These are phyloP conservation scores for Hansenula anomala DNA, from an alignment of 1,139 yeast species.

Conservation along the genomic window DNA sequence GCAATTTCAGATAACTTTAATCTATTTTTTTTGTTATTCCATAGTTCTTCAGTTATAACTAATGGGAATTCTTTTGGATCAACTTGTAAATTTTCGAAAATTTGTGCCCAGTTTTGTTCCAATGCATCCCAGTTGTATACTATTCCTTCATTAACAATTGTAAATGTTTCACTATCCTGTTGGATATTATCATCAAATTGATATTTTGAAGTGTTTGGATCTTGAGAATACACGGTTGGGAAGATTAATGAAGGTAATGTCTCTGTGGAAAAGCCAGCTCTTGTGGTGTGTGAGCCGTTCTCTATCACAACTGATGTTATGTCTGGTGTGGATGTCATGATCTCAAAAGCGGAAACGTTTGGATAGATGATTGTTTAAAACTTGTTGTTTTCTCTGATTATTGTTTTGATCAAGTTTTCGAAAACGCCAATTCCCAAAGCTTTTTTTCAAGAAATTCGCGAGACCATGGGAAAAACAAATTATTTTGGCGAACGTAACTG, in stretches of 20 bases:
- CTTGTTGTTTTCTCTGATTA: too few relatives aligned
- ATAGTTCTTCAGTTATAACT: slow-evolving; percentile 59
- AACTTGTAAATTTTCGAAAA: slow-evolving; percentile 42
- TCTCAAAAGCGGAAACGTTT: not conserved
- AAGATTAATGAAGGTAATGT: slow-evolving; percentile 59
- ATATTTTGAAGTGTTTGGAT: slow-evolving; percentile 20
- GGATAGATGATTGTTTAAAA: not conserved
- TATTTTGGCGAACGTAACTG: not conserved
- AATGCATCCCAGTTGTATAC: slow-evolving; percentile 64
- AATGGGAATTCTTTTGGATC: slow-evolving; percentile 54
- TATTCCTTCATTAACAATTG: slow-evolving; percentile 59
- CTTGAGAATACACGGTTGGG: slow-evolving; percentile 45
- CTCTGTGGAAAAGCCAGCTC: slow-evolving; percentile 67
- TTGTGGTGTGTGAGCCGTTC: slow-evolving; percentile 59
- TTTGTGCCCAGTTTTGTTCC: slow-evolving; percentile 54
- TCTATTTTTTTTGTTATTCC: slow-evolving; percentile 54
- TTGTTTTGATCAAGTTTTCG: not conserved
- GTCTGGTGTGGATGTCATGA: slow-evolving; percentile 11
- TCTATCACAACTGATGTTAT: slow-evolving; percentile 65
- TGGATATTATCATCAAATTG: slow-evolving; percentile 49
- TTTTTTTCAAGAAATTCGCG: too few relatives aligned
- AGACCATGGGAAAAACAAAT: not conserved
- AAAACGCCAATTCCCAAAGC: too few relatives aligned
- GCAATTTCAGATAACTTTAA: slow-evolving; percentile 53
- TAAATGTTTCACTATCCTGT: slow-evolving; percentile 49